phyloP scores from a whole-genome alignment of 2,329 filamentous ascomycete genomes.

The Teratosphaeria pseudoeucalypti region DNA sequence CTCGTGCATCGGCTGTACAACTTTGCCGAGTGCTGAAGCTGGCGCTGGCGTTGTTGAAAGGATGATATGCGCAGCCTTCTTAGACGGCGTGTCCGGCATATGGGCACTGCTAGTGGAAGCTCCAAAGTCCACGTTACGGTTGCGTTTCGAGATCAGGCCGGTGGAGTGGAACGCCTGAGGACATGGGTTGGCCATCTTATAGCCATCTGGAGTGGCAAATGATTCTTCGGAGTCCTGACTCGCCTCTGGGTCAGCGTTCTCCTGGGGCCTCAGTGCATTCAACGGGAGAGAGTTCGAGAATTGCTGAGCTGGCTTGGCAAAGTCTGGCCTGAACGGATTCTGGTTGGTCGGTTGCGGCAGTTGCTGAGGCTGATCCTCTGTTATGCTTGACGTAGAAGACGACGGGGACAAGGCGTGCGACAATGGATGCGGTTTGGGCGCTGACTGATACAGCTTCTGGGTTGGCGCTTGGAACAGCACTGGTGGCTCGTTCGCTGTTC shows the following conservation, averaged over 20 bases:
- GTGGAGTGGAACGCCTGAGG: conserved; percentile 88
- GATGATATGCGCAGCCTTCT: conserved; percentile 69
- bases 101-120: conserved; percentile 46
- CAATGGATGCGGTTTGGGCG: conserved; percentile 60
- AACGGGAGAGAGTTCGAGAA: conserved; percentile 70
- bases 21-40: conserved; percentile 44
- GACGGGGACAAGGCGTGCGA: conserved; percentile 81
- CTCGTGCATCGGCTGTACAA: conserved; percentile 56
- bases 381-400: conserved; percentile 67
- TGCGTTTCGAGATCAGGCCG: conserved; percentile 88
- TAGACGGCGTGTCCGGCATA: conserved; percentile 94
- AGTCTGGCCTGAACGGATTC: conserved; percentile 29
- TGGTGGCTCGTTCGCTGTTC: conserved; percentile 56
- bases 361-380: conserved; percentile 37
- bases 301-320: conserved; percentile 41
- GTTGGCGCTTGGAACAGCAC: conserved; percentile 24
- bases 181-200: conserved; percentile 65
- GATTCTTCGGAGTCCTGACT: conserved; percentile 35
- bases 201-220: conserved; percentile 65
- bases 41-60: conserved; percentile 47
- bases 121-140: conserved; percentile 61
- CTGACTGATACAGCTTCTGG: conserved; percentile 26
- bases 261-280: conserved; percentile 46
- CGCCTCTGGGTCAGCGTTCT: conserved; percentile 31
- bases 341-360: not conserved